Base-by-base conservation (phyloP, 1,284 basidiomycete species). In the Apiotrichum siamense region DNA sequence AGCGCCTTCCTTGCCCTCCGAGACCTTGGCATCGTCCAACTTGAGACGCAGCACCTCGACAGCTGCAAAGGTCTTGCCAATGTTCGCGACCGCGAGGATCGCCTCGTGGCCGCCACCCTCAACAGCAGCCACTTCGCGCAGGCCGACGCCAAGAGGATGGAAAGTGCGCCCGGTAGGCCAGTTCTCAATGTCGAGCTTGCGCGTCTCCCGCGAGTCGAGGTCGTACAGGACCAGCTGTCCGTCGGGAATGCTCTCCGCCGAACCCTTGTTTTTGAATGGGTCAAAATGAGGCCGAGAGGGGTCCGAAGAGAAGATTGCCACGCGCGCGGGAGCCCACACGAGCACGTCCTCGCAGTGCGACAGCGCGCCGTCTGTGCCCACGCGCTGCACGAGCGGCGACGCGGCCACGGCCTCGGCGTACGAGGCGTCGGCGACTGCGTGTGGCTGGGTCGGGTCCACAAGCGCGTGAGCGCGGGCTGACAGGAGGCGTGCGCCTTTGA, bases 1-100 rank as follows among this genome's bases (percentile, higher is more conserved):
- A n/a, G n/a, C n/a, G n/a, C n/a, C n/a, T n/a, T 25, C 13, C 4
- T 11, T 21, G 38, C 7, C 12, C 13, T 24, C 21, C 18, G 12
- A 18, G 13, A 7, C 35, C 15, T 36, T 18, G 37, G 18, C 20
- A n/a, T 10, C 18, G 2, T 23, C 6, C 9, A 4, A 29, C 7
- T 20, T 24, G n/a, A 50, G 48, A 29, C 44, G 44, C 29, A 54
- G 17, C 10, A 50, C 32, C 40, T 54, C 52, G 36, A 54, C 44
- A 7, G 48, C 32, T 13, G 44, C 36, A 24, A 23, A 29, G 13
- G 18, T 27, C 23, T 29, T 7, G 7, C 44, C 44, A 10, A 50
- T 18, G n/a, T 54, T 54, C 13, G 44, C 48, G 12, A 50, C 36
- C 1, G 52, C 52, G 21, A 54, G 40, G 12, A 50, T 10, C 9